A percentile compares a stretch with the other conserved stretches of the same genome.
These are phyloP conservation scores for Beauveria sp. DNA, from an alignment of 2,329 filamentous ascomycete species.

Conservation along the genomic window DNA sequence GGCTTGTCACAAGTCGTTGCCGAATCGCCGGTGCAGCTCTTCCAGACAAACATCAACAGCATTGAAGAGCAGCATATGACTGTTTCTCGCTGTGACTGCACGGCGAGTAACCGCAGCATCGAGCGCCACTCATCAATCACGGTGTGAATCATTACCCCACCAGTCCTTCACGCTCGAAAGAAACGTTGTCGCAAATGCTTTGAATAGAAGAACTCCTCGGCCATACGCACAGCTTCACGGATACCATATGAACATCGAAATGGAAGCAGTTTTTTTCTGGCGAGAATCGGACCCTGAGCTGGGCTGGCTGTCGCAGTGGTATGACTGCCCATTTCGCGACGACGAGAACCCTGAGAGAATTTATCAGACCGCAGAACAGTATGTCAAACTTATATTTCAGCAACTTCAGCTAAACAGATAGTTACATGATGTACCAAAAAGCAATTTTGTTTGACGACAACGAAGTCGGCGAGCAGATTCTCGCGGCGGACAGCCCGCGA, in stretches of 20 bases:
- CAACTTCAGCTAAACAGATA: conserved; percentile 14
- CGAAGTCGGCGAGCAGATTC: conserved; percentile 38
- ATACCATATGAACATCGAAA: background rate
- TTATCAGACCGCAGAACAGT: conserved; percentile 47
- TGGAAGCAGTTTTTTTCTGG: conserved; percentile 38
- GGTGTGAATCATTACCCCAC: conserved; percentile 2
- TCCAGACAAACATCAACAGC: too few species aligned
- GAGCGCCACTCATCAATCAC: background rate
- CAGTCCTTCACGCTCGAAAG: background rate
- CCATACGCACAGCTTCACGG: background rate
- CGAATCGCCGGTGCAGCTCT: too few species aligned
- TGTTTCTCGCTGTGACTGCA: background rate
- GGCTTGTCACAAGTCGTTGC: too few species aligned
- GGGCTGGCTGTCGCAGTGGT: conserved; percentile 60
- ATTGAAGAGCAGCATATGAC: too few species aligned
- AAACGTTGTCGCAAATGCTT: background rate
- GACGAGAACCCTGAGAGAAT: conserved; percentile 25
- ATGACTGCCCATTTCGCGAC: conserved; percentile 39
- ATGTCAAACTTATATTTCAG: conserved; percentile 11
- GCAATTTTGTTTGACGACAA: conserved; percentile 41
- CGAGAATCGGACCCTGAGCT: conserved; percentile 35
- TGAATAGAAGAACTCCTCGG: background rate
- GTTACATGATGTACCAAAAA: conserved; percentile 50
- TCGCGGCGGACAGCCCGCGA: conserved; percentile 36
- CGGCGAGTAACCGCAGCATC: background rate